Conservation (phyloP, 169 alveolate species). For the Cyclospora cayetanensis region DNA sequence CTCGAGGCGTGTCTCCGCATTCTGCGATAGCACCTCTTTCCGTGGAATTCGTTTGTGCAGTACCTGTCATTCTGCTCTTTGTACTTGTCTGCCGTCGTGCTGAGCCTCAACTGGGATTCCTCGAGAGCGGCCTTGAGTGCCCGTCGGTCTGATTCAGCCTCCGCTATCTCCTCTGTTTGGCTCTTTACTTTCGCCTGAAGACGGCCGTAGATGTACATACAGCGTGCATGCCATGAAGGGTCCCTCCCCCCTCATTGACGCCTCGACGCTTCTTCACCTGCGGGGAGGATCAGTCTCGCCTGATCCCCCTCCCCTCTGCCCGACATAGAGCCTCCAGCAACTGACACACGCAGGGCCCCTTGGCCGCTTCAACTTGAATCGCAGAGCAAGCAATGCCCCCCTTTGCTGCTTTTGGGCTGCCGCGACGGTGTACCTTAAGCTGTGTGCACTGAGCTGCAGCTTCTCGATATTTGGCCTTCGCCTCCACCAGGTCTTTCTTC, state of each 20-base stretch:
- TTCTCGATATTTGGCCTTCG: background rate
- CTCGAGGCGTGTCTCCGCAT: too few species aligned
- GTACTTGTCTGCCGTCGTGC: slow-evolving; percentile 42
- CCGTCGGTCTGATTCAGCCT: background rate
- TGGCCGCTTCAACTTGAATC: too few species aligned
- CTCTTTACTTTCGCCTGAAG: background rate
- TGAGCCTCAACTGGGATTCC: slow-evolving; percentile 14
- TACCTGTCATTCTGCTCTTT: slow-evolving; percentile 51
- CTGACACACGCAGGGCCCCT: too few species aligned
- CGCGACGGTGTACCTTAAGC: background rate
- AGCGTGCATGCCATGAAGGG: too few species aligned
- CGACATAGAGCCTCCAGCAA: too few species aligned
- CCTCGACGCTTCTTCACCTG: too few species aligned
- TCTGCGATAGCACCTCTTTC: too few species aligned
- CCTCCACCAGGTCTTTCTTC: slow-evolving; percentile 6
- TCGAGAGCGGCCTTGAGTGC: slow-evolving; percentile 43
- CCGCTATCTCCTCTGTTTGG: background rate
- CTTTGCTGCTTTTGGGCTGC: background rate
- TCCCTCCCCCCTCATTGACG: too few species aligned
- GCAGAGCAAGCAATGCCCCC: too few species aligned
- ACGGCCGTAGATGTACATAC: background rate
- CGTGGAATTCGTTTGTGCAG: too few species aligned
- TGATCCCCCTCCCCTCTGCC: too few species aligned
- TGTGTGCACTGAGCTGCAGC: slow-evolving; percentile 11
- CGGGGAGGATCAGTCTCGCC: too few species aligned